Base-by-base conservation (phyloP, 2,329 filamentous ascomycete genomes). In the Nigrograna mackinnonii region DNA sequence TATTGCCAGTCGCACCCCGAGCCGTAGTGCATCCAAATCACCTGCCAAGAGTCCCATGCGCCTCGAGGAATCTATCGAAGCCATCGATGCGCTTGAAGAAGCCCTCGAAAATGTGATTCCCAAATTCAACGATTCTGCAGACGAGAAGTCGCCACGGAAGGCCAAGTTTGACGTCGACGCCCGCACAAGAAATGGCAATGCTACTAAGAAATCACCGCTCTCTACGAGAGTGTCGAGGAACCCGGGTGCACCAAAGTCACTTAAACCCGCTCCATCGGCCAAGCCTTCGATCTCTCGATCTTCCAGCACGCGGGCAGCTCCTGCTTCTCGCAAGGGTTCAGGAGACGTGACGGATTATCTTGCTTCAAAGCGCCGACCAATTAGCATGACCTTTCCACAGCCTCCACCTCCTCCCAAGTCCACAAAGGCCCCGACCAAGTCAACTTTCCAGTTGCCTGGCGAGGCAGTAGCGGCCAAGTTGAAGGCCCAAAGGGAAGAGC, bases 391-490 rank as follows among this genome's bases (percentile, higher is more conserved):
- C 43, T 81, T 75, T 50, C 76, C 67, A 19, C 73, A 64, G 6
- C 75, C 70, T 28, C 70, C 72, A 5, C 70, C 72, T 12, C 71
- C 71, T 13, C 57, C 67, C 6, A 80, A 77, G 51, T 79, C 76
- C 4, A 66, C 64, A 17, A 79, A 79, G 49, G 64, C 76, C 3
- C 70, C 74, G 0, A 81, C 79, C 0, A 70, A 66, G 32, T 64
- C 77, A 9, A 76, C 66, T 14, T 82, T 82, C 54, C 66, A 73
- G 36, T 67, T 82, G 0, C 77, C 79, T 1, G 78, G 79, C 11
- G 79, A 81, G 50, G 77, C 71, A 11, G 66, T 79, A 7, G 76
- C 64, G 3, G 62, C 62, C 24, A 61, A 57, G 36, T 46, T 67
- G 6, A 66, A 59, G 42, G 60, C 56, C 22, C 56, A 60, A 21